Conservation (phyloP, 495 filamentous ascomycete species). For the Xylaria curta region DNA sequence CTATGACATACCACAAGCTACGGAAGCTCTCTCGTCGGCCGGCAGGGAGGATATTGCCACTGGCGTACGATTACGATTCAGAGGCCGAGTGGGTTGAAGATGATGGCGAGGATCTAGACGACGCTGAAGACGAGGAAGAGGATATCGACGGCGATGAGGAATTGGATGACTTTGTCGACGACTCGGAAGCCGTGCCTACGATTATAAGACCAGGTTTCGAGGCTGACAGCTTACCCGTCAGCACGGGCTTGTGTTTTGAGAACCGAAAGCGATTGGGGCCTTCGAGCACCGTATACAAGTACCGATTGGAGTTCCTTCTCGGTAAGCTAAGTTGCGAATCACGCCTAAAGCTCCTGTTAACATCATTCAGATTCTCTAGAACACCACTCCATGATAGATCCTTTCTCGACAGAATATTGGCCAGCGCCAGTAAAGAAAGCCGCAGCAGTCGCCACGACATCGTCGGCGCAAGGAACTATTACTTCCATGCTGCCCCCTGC, state of each 20-base stretch:
- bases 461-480: conserved; percentile 4
- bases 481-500: conserved; percentile 35
- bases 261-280: conserved; percentile 52
- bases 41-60: conserved; percentile 66
- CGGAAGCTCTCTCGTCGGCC: conserved; percentile 73
- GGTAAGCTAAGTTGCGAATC: conserved; percentile 53
- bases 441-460: neutral
- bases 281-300: conserved; percentile 55
- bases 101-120: conserved; percentile 74
- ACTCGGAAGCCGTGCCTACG: conserved; percentile 60
- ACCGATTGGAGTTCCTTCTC: conserved; percentile 74
- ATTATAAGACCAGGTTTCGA: conserved; percentile 47
- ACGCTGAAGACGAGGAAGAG: conserved; percentile 82
- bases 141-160: conserved; percentile 67
- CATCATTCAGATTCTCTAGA: conserved; percentile 40
- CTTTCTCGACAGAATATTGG: conserved; percentile 87
- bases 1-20: conserved; percentile 48
- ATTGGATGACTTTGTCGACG: conserved; percentile 78
- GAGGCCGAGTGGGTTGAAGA: conserved; percentile 96
- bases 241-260: conserved; percentile 84
- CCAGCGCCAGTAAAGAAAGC: conserved; percentile 45
- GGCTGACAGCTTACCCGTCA: conserved; percentile 76
- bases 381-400: conserved; percentile 71
- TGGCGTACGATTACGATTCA: conserved; percentile 95
- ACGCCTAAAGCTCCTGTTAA: conserved; percentile 22